Percentiles rank a stretch among this genome's conserved stretches.
phyloP scores from a whole-genome alignment of 2,329 filamentous ascomycete genomes.

The Nemania serpens region DNA sequence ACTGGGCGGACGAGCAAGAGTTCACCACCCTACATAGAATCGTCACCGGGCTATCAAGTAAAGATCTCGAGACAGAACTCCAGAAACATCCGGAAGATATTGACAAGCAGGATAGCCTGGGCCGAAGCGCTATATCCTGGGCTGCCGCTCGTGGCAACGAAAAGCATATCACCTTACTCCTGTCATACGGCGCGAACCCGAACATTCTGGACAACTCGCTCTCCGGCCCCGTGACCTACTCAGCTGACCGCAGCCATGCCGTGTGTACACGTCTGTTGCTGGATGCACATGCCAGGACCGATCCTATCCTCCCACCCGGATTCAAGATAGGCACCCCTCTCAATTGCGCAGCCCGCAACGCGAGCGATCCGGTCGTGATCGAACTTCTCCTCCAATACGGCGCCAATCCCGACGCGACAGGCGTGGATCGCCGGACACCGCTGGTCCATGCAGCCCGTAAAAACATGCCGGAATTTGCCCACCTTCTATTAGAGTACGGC shows the following conservation, averaged over 20 bases:
- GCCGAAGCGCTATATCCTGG: neutral
- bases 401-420: neutral
- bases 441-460: conserved; percentile 3
- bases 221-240: neutral
- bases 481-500: neutral
- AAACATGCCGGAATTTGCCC: neutral
- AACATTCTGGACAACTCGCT: neutral
- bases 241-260: neutral
- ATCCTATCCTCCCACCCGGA: neutral
- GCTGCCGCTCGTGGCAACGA: neutral
- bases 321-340: neutral
- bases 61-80: neutral
- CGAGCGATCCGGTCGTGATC: neutral
- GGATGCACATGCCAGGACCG: neutral
- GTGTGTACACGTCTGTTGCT: neutral
- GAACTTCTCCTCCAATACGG: neutral
- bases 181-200: neutral
- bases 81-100: neutral
- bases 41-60: neutral
- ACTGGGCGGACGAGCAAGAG: neutral
- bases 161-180: neutral
- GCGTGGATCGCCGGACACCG: neutral
- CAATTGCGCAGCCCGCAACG: neutral
- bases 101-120: neutral
- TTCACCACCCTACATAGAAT: neutral